Evolutionary conservation across 805 yeast genomes (phyloP).

Genomic region (Barnettozyma botsteinii): DNA sequence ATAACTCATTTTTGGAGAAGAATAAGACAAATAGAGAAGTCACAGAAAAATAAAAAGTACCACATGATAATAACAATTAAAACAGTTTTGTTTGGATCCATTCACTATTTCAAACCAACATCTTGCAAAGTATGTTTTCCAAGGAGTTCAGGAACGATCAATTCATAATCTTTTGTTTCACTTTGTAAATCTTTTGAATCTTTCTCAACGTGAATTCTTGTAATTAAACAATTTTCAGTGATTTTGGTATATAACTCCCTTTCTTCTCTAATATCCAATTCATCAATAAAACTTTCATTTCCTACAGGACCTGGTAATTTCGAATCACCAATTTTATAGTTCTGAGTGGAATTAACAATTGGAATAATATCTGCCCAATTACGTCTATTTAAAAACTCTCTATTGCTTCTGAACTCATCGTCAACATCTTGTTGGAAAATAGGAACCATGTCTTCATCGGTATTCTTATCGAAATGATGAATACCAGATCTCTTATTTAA

Average conservation of each 20-base stretch:
- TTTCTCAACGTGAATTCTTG: conserved; percentile 69
- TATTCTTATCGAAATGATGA: conserved; percentile 58
- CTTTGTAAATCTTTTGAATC: conserved; percentile 44
- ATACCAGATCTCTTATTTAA: conserved; percentile 56
- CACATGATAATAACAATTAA: too few species aligned
- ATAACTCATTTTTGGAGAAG: too few species aligned
- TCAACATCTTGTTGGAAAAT: conserved; percentile 58
- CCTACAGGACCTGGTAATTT: conserved; percentile 40
- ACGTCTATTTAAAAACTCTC: conserved; percentile 55
- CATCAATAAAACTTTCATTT: conserved; percentile 8
- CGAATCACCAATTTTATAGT: conserved; percentile 26
- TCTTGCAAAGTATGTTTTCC: conserved; percentile 14
- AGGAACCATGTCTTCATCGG: conserved; percentile 80
- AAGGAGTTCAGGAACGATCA: conserved; percentile 59
- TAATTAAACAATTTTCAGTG: conserved; percentile 50
- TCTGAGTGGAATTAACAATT: conserved; percentile 28
- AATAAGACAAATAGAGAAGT: not conserved
- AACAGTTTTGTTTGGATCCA: too few species aligned
- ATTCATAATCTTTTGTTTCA: conserved; percentile 57
- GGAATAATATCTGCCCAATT: conserved; percentile 71
- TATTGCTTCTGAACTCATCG: conserved; percentile 42
- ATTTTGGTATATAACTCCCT: conserved; percentile 47
- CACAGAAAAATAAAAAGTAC: too few species aligned
- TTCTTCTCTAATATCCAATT: conserved; percentile 21
- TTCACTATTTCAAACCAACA: conserved; percentile 20